A percentile compares a stretch with the other conserved stretches of the same genome.
These are phyloP conservation scores for Cercospora berteroae DNA, from an alignment of 2,329 filamentous ascomycete genomes.

Conservation along the genomic window DNA sequence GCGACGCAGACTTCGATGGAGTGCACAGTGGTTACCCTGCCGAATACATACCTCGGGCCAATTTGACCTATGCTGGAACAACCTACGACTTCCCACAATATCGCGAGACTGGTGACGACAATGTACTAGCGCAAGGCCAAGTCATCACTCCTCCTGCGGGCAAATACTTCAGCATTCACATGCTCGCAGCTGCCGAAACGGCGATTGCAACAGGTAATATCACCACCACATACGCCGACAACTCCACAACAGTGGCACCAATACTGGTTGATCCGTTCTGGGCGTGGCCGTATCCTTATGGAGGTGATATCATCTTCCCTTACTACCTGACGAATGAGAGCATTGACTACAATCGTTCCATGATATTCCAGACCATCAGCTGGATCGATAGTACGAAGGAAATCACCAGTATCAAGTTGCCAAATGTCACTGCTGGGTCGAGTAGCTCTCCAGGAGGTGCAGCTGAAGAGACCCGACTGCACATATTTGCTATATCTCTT, in stretches of 20 bases:
- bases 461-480: constrained; percentile 35
- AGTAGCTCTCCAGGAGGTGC: constrained; percentile 36
- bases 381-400: constrained; percentile 44
- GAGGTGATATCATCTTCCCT: constrained; percentile 43
- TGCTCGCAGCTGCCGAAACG: constrained; percentile 43
- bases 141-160: constrained; percentile 35
- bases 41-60: constrained; percentile 37
- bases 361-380: constrained; percentile 43
- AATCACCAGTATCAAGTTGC: constrained; percentile 38
- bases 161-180: constrained; percentile 41
- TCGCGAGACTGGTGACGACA: constrained; percentile 40
- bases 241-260: constrained; percentile 35
- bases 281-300: constrained; percentile 41
- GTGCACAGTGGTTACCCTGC: constrained; percentile 41
- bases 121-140: constrained; percentile 41
- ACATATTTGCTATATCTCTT: constrained; percentile 43
- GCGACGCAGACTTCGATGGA: constrained; percentile 41
- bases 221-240: constrained; percentile 42
- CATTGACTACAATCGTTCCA: constrained; percentile 42
- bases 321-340: constrained; percentile 40
- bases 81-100: constrained; percentile 42
- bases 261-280: background rate
- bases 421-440: constrained; percentile 39
- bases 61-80: constrained; percentile 40
- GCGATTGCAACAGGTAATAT: constrained; percentile 41